These are phyloP conservation scores for Rugonectria rugulosa DNA, from an alignment of 2,329 filamentous ascomycete species.

Conservation along the genomic window DNA sequence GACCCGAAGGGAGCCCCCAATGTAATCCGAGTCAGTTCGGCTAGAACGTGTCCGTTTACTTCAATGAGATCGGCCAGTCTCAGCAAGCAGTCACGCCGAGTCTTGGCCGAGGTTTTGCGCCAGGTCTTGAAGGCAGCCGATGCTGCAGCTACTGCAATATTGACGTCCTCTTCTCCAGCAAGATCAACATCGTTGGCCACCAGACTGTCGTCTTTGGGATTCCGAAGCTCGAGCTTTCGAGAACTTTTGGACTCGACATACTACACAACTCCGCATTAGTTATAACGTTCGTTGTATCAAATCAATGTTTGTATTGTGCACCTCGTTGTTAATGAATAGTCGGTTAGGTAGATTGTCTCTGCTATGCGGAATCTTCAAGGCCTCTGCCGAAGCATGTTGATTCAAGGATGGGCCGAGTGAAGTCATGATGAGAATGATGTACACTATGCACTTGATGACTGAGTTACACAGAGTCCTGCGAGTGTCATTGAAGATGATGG, in stretches of 20 bases:
- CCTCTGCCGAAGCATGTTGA: constrained; percentile 10
- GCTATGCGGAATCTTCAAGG: constrained; percentile 36
- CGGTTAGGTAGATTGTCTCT: constrained; percentile 46
- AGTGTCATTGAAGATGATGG: neutral
- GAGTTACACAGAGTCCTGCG: neutral
- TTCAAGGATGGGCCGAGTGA: constrained; percentile 36
- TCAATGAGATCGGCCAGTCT: constrained; percentile 55
- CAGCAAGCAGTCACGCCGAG: constrained; percentile 50
- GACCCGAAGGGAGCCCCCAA: constrained; percentile 53
- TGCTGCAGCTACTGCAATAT: constrained; percentile 54
- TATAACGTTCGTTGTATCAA: too few relatives aligned
- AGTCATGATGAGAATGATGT: constrained; percentile 25
- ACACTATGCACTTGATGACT: neutral
- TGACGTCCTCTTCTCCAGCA: constrained; percentile 55
- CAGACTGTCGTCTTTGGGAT: constrained; percentile 57
- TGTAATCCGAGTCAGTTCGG: constrained; percentile 53
- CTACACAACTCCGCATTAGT: constrained; percentile 22
- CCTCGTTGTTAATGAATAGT: constrained; percentile 50
- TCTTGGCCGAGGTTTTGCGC: constrained; percentile 45
- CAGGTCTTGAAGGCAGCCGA: constrained; percentile 55
- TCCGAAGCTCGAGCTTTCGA: constrained; percentile 57
- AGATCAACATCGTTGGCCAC: constrained; percentile 57
- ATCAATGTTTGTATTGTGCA: constrained; percentile 2
- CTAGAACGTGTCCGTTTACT: constrained; percentile 42
- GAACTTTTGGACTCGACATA: constrained; percentile 51